Evolutionary conservation across 345 rosid species (phyloP), one percentile per base, ranked within the genome.

Genomic region (Dovyalis caffra): DNA sequence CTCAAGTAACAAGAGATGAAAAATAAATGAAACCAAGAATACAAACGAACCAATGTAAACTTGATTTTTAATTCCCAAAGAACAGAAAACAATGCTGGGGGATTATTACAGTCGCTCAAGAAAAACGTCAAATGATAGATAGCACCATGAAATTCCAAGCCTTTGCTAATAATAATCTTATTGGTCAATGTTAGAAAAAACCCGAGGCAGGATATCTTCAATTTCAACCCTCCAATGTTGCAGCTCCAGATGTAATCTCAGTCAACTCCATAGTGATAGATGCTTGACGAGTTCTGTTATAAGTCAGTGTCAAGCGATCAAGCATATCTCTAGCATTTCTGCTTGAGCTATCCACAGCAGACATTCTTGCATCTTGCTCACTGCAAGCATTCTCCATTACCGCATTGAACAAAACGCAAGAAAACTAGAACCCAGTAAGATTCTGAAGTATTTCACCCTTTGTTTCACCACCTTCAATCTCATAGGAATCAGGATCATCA

Each of bases 251-350:
- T 63, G 93, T 95, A 87, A 95, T 95, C 84, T 95, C 99, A 75
- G 80, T 95, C 89, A 95, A 84, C 80, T 95, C 99, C 0, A 98
- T 95, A 35, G 99, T 95, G 75, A 95, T 95, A 3, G 99, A 83
- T 53, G 99, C 99, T 91, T 95, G 99, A 71, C 99, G 99, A 78
- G 99, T 95, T 83, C 98, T 95, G 78, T 79, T 79, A 34, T 79
- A 79, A 32, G 78, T 74, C 38, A 79, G 77, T 12, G 82, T 95
- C 74, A 95, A 90, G 45, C 97, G 93, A 74, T 91, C 97, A 80
- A 95, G 99, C 99, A 95, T 87, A 2, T 95, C 99, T 5, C 99
- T 97, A 66, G 99, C 99, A 85, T 95, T 95, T 83, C 97, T 90
- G 88, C 99, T 95, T 51, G 99, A 95, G 84, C 95, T 92, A 78